Evolutionary conservation across 202 grass and related monocot genomes (phyloP).

Genomic region (Sporobolus alterniflorus): DNA sequence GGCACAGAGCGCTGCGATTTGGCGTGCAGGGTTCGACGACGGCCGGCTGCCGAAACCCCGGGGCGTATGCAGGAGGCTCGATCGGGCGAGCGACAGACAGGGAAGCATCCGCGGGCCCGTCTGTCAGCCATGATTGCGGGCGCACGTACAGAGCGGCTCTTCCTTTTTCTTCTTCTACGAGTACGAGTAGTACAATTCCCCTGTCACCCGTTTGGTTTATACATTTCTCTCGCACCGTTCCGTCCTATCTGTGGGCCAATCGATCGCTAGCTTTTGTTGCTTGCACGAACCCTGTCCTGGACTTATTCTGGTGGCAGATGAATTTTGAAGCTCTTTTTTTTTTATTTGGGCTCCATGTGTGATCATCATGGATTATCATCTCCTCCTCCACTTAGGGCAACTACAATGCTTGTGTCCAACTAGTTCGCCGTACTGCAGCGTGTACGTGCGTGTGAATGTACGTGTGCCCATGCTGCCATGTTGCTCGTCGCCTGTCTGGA

Average conservation of each 20-base stretch:
- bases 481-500: neutral
- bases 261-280: neutral
- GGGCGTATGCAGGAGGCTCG: too few species aligned
- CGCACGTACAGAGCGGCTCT: too few species aligned
- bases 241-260: neutral
- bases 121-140: neutral
- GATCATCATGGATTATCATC: conserved; percentile 51
- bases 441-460: neutral
- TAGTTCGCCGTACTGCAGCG: too few species aligned
- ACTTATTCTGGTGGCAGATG: neutral
- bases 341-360: neutral
- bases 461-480: conserved; percentile 7
- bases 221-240: neutral
- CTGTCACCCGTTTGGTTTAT: neutral
- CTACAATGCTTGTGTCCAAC: too few species aligned
- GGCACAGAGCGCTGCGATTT: too few species aligned
- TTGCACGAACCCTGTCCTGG: neutral
- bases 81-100: too few species aligned
- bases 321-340: neutral
- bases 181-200: neutral
- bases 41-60: too few species aligned
- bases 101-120: neutral
- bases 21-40: too few species aligned
- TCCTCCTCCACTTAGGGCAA: too few species aligned
- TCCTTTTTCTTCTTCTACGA: neutral